Evolutionary conservation across 805 yeast genomes (phyloP).

Genomic region (Lipomyces mesembrius): DNA sequence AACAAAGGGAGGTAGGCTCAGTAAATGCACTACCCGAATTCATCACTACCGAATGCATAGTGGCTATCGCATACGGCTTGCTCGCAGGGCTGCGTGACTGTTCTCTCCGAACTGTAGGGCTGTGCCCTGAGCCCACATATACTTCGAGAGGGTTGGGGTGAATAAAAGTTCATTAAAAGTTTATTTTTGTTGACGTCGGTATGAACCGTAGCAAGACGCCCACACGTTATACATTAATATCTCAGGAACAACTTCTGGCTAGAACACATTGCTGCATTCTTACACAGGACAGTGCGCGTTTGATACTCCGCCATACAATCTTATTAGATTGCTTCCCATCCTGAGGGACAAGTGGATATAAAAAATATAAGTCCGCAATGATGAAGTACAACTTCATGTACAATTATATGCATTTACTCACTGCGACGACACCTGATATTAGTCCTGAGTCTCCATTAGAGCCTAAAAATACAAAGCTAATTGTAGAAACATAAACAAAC

Average conservation of each 20-base stretch:
- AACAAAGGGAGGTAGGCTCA: background rate
- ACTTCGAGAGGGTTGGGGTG: too few relatives aligned
- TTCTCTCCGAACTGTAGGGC: too few relatives aligned
- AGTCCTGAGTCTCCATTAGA: background rate
- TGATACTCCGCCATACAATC: background rate
- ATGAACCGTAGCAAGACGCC: too few relatives aligned
- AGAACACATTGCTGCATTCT: too few relatives aligned
- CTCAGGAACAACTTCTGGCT: too few relatives aligned
- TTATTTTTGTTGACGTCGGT: too few relatives aligned
- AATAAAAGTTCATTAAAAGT: too few relatives aligned
- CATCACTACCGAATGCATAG: background rate
- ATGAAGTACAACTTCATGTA: too few relatives aligned
- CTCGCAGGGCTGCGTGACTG: too few relatives aligned
- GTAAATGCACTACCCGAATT: background rate
- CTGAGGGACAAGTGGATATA: background rate
- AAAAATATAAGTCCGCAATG: background rate
- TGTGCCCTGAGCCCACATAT: too few relatives aligned
- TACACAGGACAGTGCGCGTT: background rate
- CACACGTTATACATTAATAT: too few relatives aligned
- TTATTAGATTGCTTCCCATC: background rate
- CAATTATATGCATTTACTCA: background rate
- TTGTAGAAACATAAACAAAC: background rate
- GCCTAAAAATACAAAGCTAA: slow-evolving; percentile 1
- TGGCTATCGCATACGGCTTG: background rate
- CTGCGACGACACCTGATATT: background rate